Evolutionary conservation across 208 protist genomes (phyloP).

Genomic region (Acanthamoeba castellanii): DNA sequence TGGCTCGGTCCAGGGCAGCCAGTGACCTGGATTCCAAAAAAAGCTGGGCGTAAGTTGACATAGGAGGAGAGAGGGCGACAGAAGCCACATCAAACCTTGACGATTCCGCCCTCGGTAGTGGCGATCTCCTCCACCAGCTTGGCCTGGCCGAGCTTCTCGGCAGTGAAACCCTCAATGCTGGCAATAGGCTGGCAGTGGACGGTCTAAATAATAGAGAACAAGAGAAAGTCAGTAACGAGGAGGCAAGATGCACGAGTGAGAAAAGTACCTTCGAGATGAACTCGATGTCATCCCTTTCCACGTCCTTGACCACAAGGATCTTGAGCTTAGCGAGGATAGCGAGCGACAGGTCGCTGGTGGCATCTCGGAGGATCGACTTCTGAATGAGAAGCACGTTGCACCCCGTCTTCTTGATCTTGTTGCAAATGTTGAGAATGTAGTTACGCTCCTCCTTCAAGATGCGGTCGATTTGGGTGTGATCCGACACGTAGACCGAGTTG

Average conservation of each 20-base stretch:
- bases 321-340: conserved; percentile 99
- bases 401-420: conserved; percentile 97
- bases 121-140: conserved; percentile 96
- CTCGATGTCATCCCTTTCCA: conserved; percentile 99
- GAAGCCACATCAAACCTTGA: conserved; percentile 20
- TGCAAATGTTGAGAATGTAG: conserved; percentile 98
- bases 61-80: not conserved
- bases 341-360: conserved; percentile 97
- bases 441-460: conserved; percentile 98
- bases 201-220: conserved; percentile 85
- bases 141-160: conserved; percentile 97
- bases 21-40: conserved; percentile 90
- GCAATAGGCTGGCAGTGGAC: conserved; percentile 97
- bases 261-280: conserved; percentile 96
- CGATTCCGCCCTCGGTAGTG: conserved; percentile 78
- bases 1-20: conserved; percentile 93
- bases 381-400: conserved; percentile 99
- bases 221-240: not conserved
- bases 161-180: conserved; percentile 95
- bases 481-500: conserved; percentile 96
- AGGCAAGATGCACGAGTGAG: not conserved
- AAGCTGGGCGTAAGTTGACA: not conserved
- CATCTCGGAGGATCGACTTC: conserved; percentile 99
- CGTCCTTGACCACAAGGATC: conserved; percentile 99
- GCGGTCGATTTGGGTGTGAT: conserved; percentile 98